Evolutionary conservation across 129 eudicot species (phyloP).

Genomic region (Escallonia rubra): DNA sequence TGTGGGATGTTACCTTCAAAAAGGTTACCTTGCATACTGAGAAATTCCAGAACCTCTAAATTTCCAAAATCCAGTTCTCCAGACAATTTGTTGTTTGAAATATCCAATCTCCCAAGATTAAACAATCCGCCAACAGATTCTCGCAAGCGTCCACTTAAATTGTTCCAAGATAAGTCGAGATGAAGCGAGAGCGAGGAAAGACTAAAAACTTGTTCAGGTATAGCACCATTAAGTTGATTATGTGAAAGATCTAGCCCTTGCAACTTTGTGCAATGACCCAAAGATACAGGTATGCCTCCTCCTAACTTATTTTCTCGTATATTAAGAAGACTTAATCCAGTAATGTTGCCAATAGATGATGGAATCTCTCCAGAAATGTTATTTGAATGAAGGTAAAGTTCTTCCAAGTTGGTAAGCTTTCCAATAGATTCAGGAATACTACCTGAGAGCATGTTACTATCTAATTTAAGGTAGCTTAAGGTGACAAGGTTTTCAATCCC

Average conservation of each 20-base stretch:
- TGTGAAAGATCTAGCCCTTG: slow-evolving; percentile 8
- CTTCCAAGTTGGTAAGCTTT: background rate
- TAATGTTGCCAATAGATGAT: slow-evolving; percentile 16
- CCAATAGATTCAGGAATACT: slow-evolving; percentile 8
- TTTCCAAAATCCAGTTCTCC: slow-evolving; percentile 23
- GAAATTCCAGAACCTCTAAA: slow-evolving; percentile 12
- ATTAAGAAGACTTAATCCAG: background rate
- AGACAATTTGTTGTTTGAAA: slow-evolving; percentile 24
- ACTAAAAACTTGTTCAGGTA: slow-evolving; percentile 22
- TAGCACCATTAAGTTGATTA: slow-evolving; percentile 27
- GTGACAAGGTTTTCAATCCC: slow-evolving; percentile 14
- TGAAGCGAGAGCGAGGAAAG: slow-evolving; percentile 11
- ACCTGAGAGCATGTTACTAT: slow-evolving; percentile 4
- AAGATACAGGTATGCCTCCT: slow-evolving; percentile 21
- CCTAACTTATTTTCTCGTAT: slow-evolving; percentile 16
- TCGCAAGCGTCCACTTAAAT: slow-evolving; percentile 23
- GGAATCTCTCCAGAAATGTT: slow-evolving; percentile 9
- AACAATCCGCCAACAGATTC: slow-evolving; percentile 20
- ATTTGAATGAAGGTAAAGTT: background rate
- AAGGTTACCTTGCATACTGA: background rate
- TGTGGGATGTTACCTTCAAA: background rate
- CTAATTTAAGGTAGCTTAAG: background rate
- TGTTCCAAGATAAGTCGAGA: slow-evolving; percentile 28
- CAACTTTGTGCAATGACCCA: slow-evolving; percentile 26
- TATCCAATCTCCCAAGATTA: slow-evolving; percentile 7